Evolutionary conservation across 805 yeast genomes (phyloP).

Genomic region (Ogataea minuta): DNA sequence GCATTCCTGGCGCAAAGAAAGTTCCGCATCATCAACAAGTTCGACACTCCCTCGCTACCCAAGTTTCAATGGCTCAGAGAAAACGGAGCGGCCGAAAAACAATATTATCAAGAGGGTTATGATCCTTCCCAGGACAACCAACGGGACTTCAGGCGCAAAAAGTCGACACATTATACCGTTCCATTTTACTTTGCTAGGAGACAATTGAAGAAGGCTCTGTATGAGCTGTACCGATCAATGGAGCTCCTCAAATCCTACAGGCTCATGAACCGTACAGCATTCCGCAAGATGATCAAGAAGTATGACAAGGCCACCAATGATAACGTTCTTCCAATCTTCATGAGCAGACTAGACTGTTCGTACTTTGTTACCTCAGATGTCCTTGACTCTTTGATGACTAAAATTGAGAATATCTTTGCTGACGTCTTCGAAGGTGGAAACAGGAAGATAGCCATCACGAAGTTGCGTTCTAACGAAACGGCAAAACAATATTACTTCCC

Average conservation of each 20-base stretch:
- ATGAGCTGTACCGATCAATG: conserved; percentile 71
- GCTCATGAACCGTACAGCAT: conserved; percentile 79
- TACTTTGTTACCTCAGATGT: conserved; percentile 62
- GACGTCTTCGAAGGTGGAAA: conserved; percentile 67
- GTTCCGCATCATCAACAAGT: conserved; percentile 33
- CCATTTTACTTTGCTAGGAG: conserved; percentile 65
- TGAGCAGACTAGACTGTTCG: conserved; percentile 56
- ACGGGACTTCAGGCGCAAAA: conserved; percentile 48
- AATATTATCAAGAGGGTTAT: conserved; percentile 35
- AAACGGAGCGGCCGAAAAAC: conserved; percentile 33
- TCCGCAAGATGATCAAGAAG: conserved; percentile 85
- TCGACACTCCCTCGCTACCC: conserved; percentile 44
- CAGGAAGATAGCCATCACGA: conserved; percentile 69
- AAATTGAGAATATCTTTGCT: conserved; percentile 68
- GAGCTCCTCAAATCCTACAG: conserved; percentile 70
- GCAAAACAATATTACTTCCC: conserved; percentile 41
- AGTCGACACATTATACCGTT: conserved; percentile 28
- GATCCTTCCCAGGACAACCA: conserved; percentile 25
- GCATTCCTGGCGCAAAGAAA: conserved; percentile 26
- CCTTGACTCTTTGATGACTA: conserved; percentile 58
- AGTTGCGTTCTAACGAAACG: conserved; percentile 49
- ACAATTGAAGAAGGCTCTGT: conserved; percentile 64
- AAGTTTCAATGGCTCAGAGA: conserved; percentile 34
- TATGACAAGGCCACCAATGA: conserved; percentile 72
- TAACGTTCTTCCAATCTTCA: conserved; percentile 43